phyloP scores from a whole-genome alignment of 192 early-diverging fungal species.

The Backusella luteola region DNA sequence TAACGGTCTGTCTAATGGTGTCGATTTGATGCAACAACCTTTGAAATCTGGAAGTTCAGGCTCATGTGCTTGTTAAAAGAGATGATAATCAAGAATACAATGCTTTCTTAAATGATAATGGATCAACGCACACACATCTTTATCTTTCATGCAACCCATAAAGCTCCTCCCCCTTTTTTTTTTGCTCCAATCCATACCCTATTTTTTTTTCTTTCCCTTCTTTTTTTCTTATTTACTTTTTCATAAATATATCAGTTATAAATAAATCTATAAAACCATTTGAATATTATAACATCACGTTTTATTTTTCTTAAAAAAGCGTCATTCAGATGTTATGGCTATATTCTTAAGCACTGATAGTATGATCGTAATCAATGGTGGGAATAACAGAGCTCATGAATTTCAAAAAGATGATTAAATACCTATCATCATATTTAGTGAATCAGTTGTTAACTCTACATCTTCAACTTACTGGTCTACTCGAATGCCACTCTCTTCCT shows the following conservation, averaged over 20 bases:
- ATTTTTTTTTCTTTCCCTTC: background rate
- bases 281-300: background rate
- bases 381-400: conserved; percentile 97
- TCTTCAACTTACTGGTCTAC: conserved; percentile 80
- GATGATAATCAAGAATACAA: background rate
- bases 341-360: conserved; percentile 67
- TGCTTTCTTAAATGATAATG: background rate
- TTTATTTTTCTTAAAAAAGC: background rate
- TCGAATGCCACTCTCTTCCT: conserved; percentile 67
- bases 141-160: background rate
- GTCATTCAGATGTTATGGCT: background rate
- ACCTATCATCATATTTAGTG: conserved; percentile 32
- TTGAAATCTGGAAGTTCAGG: background rate
- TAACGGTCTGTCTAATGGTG: background rate
- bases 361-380: conserved; percentile 98
- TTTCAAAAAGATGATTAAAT: conserved; percentile 94
- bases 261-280: background rate
- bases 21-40: background rate
- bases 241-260: background rate
- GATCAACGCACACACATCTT: background rate
- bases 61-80: conserved; percentile 9
- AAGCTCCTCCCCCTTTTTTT: background rate
- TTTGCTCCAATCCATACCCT: background rate
- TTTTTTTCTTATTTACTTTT: background rate
- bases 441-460: no score